These are phyloP conservation scores for Cenchrus fungigraminus DNA, from an alignment of 176 grass and related monocot species.

Conservation along the genomic window DNA sequence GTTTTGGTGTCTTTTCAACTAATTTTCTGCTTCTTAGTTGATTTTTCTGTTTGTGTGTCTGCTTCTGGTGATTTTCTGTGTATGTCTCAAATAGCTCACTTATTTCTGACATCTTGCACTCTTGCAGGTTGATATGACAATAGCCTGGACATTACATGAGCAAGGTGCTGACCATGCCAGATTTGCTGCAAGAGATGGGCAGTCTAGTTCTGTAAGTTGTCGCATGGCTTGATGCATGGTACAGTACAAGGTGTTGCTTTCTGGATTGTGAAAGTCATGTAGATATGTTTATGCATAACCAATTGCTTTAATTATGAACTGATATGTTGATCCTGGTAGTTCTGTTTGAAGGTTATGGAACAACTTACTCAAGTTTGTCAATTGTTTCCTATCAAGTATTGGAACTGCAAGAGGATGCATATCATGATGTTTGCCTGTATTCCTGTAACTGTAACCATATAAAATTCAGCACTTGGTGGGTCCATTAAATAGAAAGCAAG, in stretches of 20 bases:
- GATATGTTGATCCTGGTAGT: constrained; percentile 13
- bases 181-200: constrained; percentile 46
- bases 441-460: not conserved
- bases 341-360: constrained; percentile 8
- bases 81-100: not conserved
- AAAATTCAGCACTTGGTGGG: constrained; percentile 3
- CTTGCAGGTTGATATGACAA: constrained; percentile 62
- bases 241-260: not conserved
- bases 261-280: not conserved
- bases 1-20: not conserved
- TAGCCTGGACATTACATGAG: constrained; percentile 73
- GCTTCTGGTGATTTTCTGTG: constrained; percentile 4
- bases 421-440: constrained; percentile 15
- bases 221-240: not conserved
- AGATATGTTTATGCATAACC: not conserved
- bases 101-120: constrained; percentile 55
- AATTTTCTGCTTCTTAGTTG: not conserved
- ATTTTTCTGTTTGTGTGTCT: not conserved
- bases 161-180: constrained; percentile 48
- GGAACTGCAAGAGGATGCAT: constrained; percentile 7
- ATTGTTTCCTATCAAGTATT: not conserved
- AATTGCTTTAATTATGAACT: constrained; percentile 31
- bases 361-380: not conserved
- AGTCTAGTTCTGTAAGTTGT: constrained; percentile 58
- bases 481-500: constrained; percentile 2